Evolutionary conservation across 2,329 filamentous ascomycete species (phyloP), one percentile per base, ranked within the genome.

Genomic region (Claviceps citrina): DNA sequence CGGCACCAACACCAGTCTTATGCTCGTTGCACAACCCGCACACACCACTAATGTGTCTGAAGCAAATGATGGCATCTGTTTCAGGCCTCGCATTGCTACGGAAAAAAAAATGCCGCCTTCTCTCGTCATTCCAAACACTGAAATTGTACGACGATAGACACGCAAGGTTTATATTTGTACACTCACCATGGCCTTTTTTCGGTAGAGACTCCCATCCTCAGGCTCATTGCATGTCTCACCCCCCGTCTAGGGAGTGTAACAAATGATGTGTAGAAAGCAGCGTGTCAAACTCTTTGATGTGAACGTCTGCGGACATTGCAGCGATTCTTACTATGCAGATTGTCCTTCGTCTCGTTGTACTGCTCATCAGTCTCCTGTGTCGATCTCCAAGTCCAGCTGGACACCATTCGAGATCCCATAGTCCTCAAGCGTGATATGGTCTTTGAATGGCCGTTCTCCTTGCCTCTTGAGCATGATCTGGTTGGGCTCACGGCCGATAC

Each of bases 361-460:
- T 26, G 15, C 48, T 68, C 55, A 76, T 68, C 55, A 76, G 49
- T 76, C 72, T 1, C 72, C 70, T 4, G 73, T 76, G 48, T 76
- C 73, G 37, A 77, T 68, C 60, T 76, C 73, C 31, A 77, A 58
- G 49, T 77, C 73, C 36, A 77, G 57, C 61, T 77, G 73, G 54
- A 94, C 86, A 8, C 89, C 89, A 61, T 91, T 91, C 51, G 81
- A 85, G 42, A 96, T 78, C n/a, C 84, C 85, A 61, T 95, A 96
- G 63, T 96, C 89, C 53, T 84, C 84, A 50, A 95, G 60, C 26
- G 78, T 87, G 44, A 95, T 70, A 51, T 81, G 74, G 56, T 96
- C 87, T 66, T 94, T 95, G 59, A 96, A 95, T 19, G 89, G 87
- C 47, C 87, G 65, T 63, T 95, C 85, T 10, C 87, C 84, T 62